Evolutionary conservation across 2,329 filamentous ascomycete species (phyloP).

Genomic region (Claviceps digitariae): DNA sequence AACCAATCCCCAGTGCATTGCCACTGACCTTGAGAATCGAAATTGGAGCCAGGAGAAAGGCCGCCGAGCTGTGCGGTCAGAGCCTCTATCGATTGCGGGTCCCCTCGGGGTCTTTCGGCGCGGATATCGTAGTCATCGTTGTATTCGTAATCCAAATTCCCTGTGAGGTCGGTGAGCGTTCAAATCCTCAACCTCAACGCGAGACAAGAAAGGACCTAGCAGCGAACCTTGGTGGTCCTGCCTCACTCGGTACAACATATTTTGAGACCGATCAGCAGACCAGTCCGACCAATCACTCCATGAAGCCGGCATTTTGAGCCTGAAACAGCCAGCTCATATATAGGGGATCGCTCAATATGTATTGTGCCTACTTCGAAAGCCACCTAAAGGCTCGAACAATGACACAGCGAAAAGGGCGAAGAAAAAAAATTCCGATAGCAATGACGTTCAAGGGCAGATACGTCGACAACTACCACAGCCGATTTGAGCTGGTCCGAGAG

Average conservation of each 20-base stretch:
- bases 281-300: conserved; percentile 17
- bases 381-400: background rate
- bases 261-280: conserved; percentile 10
- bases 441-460: background rate
- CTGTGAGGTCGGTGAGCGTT: background rate
- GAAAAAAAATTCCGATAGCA: background rate
- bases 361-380: conserved; percentile 2
- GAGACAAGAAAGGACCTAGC: background rate
- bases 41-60: conserved; percentile 2
- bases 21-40: conserved; percentile 1
- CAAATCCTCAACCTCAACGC: background rate
- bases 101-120: conserved; percentile 1
- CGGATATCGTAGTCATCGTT: background rate
- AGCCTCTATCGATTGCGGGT: background rate
- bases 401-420: background rate
- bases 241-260: conserved; percentile 13
- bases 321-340: background rate
- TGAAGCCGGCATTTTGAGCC: conserved; percentile 6
- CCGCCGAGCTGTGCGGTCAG: background rate
- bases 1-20: background rate
- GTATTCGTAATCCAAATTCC: conserved; percentile 3
- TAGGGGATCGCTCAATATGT: conserved; percentile 1
- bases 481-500: conserved; percentile 4
- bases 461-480: background rate
- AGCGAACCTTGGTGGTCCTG: conserved; percentile 6